Conservation (phyloP, 257 asterid species). For the Solanum clarkiae region DNA sequence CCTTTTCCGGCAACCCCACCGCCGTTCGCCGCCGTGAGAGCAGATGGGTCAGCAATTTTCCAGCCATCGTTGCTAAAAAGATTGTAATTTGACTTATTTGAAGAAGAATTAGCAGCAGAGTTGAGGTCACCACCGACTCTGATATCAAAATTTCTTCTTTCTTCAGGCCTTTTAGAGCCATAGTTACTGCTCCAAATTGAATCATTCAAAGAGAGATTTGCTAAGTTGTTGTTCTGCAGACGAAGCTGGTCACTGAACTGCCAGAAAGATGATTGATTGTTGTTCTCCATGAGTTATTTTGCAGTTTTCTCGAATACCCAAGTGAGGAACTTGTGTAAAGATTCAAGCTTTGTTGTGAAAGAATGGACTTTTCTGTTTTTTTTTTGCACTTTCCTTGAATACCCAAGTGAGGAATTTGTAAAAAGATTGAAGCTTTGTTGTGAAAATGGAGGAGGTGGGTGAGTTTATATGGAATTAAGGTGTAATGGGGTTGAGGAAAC, state of each 20-base stretch:
- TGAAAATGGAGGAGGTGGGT: neutral
- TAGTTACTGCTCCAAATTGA: constrained; percentile 83
- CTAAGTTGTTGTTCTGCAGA: constrained; percentile 38
- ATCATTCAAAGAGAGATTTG: constrained; percentile 70
- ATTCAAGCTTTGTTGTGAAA: neutral
- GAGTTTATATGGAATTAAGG: neutral
- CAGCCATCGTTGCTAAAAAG: constrained; percentile 32
- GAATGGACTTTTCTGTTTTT: neutral
- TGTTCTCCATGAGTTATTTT: neutral
- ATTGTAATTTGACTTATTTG: constrained; percentile 25
- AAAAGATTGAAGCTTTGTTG: neutral
- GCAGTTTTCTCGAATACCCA: neutral
- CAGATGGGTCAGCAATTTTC: constrained; percentile 25
- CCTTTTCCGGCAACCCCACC: constrained; percentile 2
- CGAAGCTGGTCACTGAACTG: constrained; percentile 97
- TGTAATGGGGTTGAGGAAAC: constrained; percentile 4
- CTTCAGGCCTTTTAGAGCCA: constrained; percentile 45
- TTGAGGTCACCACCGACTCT: constrained; percentile 39
- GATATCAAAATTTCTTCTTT: constrained; percentile 75
- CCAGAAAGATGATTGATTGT: constrained; percentile 68
- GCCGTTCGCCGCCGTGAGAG: constrained; percentile 3
- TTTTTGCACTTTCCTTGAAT: neutral
- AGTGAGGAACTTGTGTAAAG: neutral
- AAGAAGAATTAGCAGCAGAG: neutral
- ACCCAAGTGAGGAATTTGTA: neutral